These are phyloP conservation scores for Botrytis sinoallii DNA, from an alignment of 2,329 filamentous ascomycete genomes.

Conservation along the genomic window DNA sequence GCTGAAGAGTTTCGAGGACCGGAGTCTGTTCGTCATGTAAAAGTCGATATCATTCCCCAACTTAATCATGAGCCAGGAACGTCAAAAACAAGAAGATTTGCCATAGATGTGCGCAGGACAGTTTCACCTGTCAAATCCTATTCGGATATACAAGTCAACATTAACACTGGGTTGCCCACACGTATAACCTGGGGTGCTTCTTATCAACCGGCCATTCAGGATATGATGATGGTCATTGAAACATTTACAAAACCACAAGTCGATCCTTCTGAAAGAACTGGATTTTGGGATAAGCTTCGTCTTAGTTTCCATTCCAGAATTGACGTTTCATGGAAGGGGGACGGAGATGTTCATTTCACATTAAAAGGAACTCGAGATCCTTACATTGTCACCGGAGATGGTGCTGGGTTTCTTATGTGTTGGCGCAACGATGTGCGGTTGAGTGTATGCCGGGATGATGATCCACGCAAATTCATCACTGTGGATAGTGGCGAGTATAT, in stretches of 20 bases:
- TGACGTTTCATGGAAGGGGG: constrained; percentile 86
- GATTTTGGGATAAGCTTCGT: constrained; percentile 98
- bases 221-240: constrained; percentile 99
- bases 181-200: constrained; percentile 96
- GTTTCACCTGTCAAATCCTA: constrained; percentile 96
- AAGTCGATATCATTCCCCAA: constrained; percentile 80
- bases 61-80: constrained; percentile 51
- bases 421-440: constrained; percentile 93
- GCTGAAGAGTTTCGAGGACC: constrained; percentile 86
- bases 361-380: constrained; percentile 91
- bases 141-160: constrained; percentile 85
- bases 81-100: constrained; percentile 63
- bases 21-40: constrained; percentile 75
- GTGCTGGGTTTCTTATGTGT: constrained; percentile 96
- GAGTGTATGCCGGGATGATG: constrained; percentile 78
- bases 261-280: constrained; percentile 88
- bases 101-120: constrained; percentile 83
- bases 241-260: constrained; percentile 95
- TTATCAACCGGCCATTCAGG: constrained; percentile 95
- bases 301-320: constrained; percentile 91
- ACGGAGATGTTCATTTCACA: constrained; percentile 90
- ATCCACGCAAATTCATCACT: constrained; percentile 91
- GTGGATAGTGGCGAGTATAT: constrained; percentile 96
- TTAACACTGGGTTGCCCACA: constrained; percentile 89
- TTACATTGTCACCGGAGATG: constrained; percentile 87